Percentiles rank a stretch among this genome's conserved stretches.
These are phyloP conservation scores for Piloderma croceum DNA, from an alignment of 768 basidiomycete genomes.

Conservation along the genomic window DNA sequence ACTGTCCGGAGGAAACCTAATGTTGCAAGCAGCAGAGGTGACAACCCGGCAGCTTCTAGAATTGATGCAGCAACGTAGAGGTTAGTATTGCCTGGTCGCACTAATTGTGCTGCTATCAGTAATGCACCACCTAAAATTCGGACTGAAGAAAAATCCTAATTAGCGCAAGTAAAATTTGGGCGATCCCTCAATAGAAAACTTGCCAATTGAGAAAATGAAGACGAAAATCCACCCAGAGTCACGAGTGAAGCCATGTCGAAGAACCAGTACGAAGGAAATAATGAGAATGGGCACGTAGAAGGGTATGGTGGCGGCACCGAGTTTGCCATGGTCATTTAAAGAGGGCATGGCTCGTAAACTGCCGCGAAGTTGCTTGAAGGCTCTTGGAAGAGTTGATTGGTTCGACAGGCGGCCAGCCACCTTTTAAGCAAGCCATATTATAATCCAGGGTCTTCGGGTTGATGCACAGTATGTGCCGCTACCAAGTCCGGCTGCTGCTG, in stretches of 20 bases:
- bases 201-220: conserved; percentile 54
- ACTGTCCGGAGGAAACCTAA: conserved; percentile 31
- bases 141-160: no score
- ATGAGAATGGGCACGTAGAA: conserved; percentile 54
- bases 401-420: no score
- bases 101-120: conserved; percentile 48
- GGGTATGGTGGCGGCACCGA: conserved; percentile 54
- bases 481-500: no score
- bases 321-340: conserved; percentile 39
- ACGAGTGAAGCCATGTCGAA: conserved; percentile 51
- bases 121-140: conserved; percentile 54
- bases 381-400: no score
- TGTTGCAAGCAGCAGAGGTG: conserved; percentile 33
- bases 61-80: conserved; percentile 50
- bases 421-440: no score
- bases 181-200: conserved; percentile 25
- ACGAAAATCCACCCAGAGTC: conserved; percentile 67
- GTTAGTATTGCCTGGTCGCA: conserved; percentile 32
- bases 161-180: no score
- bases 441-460: no score
- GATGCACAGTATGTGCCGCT: no score
- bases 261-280: conserved; percentile 39
- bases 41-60: conserved; percentile 34
- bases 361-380: no score
- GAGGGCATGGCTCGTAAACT: no score